Percentiles rank a stretch among this genome's conserved stretches.
These are phyloP conservation scores for Hypoxylon trugodes DNA, from an alignment of 495 filamentous ascomycete genomes.

Conservation along the genomic window DNA sequence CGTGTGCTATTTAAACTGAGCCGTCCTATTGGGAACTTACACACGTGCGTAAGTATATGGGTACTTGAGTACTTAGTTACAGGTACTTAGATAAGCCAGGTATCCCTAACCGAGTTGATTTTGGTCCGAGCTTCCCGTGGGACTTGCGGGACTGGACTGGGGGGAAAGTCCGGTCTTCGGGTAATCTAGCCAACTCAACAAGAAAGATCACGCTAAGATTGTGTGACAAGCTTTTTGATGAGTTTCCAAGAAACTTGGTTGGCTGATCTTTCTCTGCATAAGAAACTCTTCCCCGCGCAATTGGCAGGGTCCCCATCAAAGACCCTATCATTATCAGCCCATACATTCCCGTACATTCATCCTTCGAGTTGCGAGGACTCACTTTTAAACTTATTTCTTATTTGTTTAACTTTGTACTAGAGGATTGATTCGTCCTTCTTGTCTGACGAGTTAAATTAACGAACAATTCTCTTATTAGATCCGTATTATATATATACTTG, in stretches of 20 bases:
- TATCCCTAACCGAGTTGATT: neutral
- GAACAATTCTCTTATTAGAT: neutral
- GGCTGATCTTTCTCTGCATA: conserved; percentile 5
- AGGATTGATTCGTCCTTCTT: too few relatives aligned
- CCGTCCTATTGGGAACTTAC: neutral
- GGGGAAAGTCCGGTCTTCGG: conserved; percentile 34
- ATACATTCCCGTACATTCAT: neutral
- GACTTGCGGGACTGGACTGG: too few relatives aligned
- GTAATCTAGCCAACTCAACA: conserved; percentile 23
- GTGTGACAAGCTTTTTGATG: conserved; percentile 23
- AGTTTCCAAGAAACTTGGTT: conserved; percentile 20
- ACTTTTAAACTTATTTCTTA: too few relatives aligned
- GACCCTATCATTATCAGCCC: neutral
- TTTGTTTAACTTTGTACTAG: too few relatives aligned
- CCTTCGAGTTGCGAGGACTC: too few relatives aligned
- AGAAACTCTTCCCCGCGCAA: conserved; percentile 6
- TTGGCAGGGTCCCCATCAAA: too few relatives aligned
- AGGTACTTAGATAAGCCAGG: too few relatives aligned
- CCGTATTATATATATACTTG: conserved; percentile 2
- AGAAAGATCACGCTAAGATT: conserved; percentile 6
- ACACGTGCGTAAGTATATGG: conserved; percentile 1
- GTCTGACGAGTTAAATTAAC: too few relatives aligned
- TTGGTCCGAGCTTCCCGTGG: conserved; percentile 22
- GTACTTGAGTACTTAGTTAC: too few relatives aligned
- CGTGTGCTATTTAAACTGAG: neutral